phyloP scores from a whole-genome alignment of 2,329 filamentous ascomycete species.

The Venturia asperata region DNA sequence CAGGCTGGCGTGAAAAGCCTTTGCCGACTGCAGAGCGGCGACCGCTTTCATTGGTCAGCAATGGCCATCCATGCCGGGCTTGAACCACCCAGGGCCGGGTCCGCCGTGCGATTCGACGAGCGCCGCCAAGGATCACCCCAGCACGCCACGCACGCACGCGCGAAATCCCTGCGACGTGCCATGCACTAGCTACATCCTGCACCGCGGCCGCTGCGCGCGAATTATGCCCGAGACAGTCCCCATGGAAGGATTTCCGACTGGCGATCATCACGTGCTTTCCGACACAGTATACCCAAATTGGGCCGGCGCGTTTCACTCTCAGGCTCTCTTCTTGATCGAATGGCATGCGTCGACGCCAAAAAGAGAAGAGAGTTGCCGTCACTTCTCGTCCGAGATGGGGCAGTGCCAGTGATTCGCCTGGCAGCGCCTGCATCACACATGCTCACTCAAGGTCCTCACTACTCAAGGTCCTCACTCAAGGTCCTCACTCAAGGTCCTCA shows the following conservation, averaged over 20 bases:
- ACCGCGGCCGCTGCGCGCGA: background rate
- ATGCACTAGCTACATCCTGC: background rate
- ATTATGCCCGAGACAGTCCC: background rate
- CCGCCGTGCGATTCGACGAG: background rate
- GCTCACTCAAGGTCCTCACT: too few relatives aligned
- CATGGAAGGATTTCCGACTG: background rate
- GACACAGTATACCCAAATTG: too few relatives aligned
- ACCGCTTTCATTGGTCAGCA: background rate
- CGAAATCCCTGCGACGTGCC: constrained; percentile 8
- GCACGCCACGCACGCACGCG: constrained; percentile 5
- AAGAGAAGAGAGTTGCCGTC: background rate
- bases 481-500: too few relatives aligned
- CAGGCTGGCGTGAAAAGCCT: background rate
- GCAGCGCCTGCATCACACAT: too few relatives aligned
- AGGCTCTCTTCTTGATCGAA: too few relatives aligned
- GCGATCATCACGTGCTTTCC: background rate
- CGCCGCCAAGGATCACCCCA: background rate
- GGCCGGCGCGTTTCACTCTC: too few relatives aligned
- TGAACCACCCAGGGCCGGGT: background rate
- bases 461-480: too few relatives aligned
- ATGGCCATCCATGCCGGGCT: background rate
- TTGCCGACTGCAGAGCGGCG: background rate
- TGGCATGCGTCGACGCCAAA: background rate
- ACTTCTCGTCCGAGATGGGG: background rate
- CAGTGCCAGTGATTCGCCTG: background rate